These are phyloP conservation scores for Lactarius indigo DNA, from an alignment of 768 basidiomycete species.

Conservation along the genomic window DNA sequence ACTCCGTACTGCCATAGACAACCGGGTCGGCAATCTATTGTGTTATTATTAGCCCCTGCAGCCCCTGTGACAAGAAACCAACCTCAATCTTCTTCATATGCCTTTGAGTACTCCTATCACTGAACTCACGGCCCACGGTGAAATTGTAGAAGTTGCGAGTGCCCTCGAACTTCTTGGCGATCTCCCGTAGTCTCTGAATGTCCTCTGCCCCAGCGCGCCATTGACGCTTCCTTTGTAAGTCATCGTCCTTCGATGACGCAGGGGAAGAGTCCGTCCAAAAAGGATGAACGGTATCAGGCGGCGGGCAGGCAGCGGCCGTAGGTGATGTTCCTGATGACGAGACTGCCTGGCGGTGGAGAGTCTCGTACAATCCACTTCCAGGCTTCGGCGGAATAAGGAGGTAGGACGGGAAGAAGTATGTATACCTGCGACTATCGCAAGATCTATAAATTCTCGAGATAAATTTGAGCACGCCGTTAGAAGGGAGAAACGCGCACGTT, in stretches of 20 bases:
- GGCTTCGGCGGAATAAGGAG: constrained; percentile 88
- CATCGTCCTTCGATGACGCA: constrained; percentile 48
- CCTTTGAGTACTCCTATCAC: constrained; percentile 78
- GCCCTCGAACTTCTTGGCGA: constrained; percentile 68
- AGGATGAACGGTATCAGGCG: constrained; percentile 38
- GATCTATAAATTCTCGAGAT: constrained; percentile 44
- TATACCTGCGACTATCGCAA: constrained; percentile 96
- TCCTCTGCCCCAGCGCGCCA: constrained; percentile 63
- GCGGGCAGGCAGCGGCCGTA: constrained; percentile 13
- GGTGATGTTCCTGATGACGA: constrained; percentile 27
- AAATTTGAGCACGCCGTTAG: constrained; percentile 1
- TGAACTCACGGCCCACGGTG: constrained; percentile 82
- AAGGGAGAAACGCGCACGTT: constrained; percentile 40
- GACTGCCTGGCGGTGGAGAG: constrained; percentile 36
- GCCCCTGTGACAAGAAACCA: constrained; percentile 2
- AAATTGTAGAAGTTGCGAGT: constrained; percentile 99
- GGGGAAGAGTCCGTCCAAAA: constrained; percentile 56
- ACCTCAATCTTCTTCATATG: constrained; percentile 88
- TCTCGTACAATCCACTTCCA: constrained; percentile 53
- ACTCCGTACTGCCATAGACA: constrained; percentile 88
- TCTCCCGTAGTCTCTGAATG: constrained; percentile 51
- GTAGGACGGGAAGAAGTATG: constrained; percentile 95
- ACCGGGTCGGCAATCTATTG: constrained; percentile 75
- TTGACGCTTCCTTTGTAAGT: constrained; percentile 59
- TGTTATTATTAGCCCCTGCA: neutral